A percentile compares a stretch with the other conserved stretches of the same genome.
Evolutionary conservation across 805 yeast genomes (phyloP).

Genomic region (Jamesozyma hellenica): DNA sequence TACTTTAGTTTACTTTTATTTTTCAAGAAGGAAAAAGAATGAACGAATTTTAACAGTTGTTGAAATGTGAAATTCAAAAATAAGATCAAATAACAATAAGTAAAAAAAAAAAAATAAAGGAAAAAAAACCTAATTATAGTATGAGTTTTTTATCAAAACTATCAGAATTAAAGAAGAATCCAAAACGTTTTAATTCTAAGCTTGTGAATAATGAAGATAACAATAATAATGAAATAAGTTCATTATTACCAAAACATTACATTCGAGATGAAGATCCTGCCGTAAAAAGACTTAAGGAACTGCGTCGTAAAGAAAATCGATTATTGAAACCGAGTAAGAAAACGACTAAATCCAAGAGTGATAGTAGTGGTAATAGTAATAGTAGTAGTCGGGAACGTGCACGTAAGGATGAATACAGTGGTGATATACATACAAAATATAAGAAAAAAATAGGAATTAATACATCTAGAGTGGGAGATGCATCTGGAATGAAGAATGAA

Average conservation of each 20-base stretch:
- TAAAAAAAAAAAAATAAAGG: too few relatives aligned
- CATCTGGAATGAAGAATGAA: slow-evolving; percentile 1
- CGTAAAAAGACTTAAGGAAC: slow-evolving; percentile 57
- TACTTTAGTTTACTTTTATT: background rate
- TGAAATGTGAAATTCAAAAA: too few relatives aligned
- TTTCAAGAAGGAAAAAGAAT: too few relatives aligned
- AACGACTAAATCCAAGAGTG: slow-evolving; percentile 11
- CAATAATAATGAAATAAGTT: background rate
- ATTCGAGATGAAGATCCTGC: slow-evolving; percentile 51
- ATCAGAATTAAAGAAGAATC: slow-evolving; percentile 18
- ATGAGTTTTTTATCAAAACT: slow-evolving; percentile 29
- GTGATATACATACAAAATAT: slow-evolving; percentile 14
- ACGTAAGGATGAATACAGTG: slow-evolving; percentile 9
- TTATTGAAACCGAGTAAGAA: slow-evolving; percentile 30
- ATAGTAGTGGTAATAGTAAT: background rate
- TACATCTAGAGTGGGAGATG: background rate
- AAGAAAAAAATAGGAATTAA: slow-evolving; percentile 15
- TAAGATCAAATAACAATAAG: too few relatives aligned
- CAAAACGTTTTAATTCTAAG: background rate
- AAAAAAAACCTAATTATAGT: background rate
- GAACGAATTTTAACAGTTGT: too few relatives aligned
- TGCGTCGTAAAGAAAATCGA: slow-evolving; percentile 47
- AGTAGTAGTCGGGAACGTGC: background rate
- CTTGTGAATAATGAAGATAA: background rate
- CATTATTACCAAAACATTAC: slow-evolving; percentile 23